Conservation (phyloP, 306 rosid genomes). For the Glycyrrhiza uralensis region DNA sequence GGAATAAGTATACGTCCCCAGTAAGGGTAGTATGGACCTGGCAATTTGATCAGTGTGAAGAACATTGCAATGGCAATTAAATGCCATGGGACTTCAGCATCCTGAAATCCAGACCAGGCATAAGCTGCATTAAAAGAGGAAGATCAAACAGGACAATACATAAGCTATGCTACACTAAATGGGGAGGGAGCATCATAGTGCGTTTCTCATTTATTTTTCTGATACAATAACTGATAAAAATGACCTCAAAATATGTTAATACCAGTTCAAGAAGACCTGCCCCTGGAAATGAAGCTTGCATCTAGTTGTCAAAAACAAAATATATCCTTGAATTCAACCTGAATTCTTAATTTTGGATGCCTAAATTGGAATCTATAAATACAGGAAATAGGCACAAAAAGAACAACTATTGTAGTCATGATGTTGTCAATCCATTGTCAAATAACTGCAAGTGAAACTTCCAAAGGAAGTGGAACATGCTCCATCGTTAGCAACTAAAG, state of each 20-base stretch:
- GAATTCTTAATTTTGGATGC: background rate
- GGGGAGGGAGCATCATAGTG: background rate
- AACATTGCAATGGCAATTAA: conserved; percentile 64
- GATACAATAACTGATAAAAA: background rate
- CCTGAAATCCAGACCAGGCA: conserved; percentile 52
- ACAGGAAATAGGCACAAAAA: background rate
- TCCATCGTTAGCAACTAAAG: background rate
- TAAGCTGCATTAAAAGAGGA: background rate
- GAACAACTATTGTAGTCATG: background rate
- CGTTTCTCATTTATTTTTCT: background rate
- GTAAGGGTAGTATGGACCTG: conserved; percentile 86
- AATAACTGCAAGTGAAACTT: background rate
- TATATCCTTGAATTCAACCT: background rate
- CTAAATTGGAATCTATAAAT: conserved; percentile 4
- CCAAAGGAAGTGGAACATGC: background rate
- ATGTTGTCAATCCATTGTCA: background rate
- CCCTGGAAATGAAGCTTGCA: background rate
- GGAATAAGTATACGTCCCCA: conserved; percentile 89
- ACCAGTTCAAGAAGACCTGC: background rate
- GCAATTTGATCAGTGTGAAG: conserved; percentile 78
- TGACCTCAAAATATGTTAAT: background rate
- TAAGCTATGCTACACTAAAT: background rate
- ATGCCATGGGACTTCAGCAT: conserved; percentile 92
- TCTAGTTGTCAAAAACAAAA: background rate
- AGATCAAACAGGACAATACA: conserved; percentile 10